These are phyloP conservation scores for Begonia masoniana DNA, from an alignment of 306 rosid species.

Conservation along the genomic window DNA sequence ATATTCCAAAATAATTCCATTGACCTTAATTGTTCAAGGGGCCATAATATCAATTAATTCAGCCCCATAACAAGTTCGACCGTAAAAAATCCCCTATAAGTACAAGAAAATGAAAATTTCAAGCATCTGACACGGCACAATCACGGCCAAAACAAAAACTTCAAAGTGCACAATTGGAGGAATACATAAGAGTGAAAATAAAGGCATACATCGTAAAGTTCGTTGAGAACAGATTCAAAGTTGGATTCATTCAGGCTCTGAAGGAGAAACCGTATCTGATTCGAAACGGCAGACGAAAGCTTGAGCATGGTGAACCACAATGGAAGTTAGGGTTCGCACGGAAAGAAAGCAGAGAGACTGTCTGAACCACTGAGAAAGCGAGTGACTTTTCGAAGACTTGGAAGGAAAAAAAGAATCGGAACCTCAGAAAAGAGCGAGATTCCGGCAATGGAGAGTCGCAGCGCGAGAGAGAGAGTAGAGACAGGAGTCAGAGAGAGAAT, in stretches of 20 bases:
- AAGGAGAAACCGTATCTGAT: conserved; percentile 83
- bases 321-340: conserved; percentile 6
- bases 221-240: conserved; percentile 57
- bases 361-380: neutral
- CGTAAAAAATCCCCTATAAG: too few relatives aligned
- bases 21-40: too few relatives aligned
- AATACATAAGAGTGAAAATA: neutral
- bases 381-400: conserved; percentile 5
- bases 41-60: too few relatives aligned
- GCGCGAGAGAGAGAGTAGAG: neutral
- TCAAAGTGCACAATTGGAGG: neutral
- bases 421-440: neutral
- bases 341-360: neutral
- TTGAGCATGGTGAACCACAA: conserved; percentile 28
- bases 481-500: conserved; percentile 1
- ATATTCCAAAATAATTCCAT: too few relatives aligned
- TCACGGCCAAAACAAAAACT: too few relatives aligned
- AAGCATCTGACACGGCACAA: too few relatives aligned
- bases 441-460: conserved; percentile 19
- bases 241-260: conserved; percentile 55
- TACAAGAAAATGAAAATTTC: too few relatives aligned
- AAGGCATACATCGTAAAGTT: conserved; percentile 54
- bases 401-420: neutral
- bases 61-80: too few relatives aligned
- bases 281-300: conserved; percentile 45